phyloP scores from a whole-genome alignment of 1,139 yeast species.

The Geotrichum restrictum region DNA sequence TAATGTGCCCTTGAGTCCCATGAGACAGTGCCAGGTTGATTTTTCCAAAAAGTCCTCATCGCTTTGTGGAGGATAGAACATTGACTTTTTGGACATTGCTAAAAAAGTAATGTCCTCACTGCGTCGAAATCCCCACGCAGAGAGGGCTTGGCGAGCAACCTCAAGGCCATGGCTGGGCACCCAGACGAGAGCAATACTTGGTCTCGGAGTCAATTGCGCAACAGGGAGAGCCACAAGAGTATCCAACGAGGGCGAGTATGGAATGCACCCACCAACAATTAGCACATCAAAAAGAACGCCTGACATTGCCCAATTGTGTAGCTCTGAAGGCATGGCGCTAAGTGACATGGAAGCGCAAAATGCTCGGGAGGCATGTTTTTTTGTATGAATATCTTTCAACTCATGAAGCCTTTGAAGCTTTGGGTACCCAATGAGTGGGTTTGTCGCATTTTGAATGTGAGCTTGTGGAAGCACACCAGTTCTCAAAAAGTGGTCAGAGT shows the following conservation, averaged over 20 bases:
- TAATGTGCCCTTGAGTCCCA: conserved; percentile 94
- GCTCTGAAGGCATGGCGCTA: conserved; percentile 49
- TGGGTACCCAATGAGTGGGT: conserved; percentile 80
- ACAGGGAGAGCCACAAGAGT: conserved; percentile 63
- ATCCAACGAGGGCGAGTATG: conserved; percentile 58
- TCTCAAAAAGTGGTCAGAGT: conserved; percentile 64
- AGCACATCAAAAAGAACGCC: conserved; percentile 76
- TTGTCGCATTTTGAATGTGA: conserved; percentile 59
- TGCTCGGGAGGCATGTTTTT: conserved; percentile 54
- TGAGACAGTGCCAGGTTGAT: conserved; percentile 84
- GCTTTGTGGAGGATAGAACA: conserved; percentile 30
- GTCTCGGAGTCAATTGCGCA: conserved; percentile 69
- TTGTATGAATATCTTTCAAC: conserved; percentile 53
- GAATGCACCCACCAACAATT: conserved; percentile 82
- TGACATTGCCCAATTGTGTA: conserved; percentile 59
- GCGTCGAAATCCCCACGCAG: conserved; percentile 72
- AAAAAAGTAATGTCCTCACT: conserved; percentile 73
- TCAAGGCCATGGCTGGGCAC: conserved; percentile 60
- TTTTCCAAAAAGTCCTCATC: conserved; percentile 27
- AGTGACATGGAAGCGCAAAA: conserved; percentile 59
- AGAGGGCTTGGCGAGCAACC: conserved; percentile 51
- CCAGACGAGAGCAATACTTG: conserved; percentile 86
- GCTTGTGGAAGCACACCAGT: conserved; percentile 58
- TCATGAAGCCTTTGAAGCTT: conserved; percentile 64
- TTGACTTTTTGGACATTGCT: conserved; percentile 43